These are phyloP conservation scores for Phytophthora chlamydospora DNA, from an alignment of 352 stramenopile species.

Conservation along the genomic window DNA sequence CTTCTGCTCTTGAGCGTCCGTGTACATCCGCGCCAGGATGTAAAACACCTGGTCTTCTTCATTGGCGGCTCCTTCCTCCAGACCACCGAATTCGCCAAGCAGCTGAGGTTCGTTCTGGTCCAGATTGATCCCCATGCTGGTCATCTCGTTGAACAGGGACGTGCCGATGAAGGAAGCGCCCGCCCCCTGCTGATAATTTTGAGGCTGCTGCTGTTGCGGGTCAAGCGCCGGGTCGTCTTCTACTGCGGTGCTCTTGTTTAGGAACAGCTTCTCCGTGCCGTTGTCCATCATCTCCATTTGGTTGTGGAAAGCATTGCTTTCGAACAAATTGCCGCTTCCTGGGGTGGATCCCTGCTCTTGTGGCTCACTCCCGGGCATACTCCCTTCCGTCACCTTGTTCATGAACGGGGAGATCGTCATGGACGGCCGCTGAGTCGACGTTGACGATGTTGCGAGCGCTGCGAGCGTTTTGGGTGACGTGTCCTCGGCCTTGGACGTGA, in stretches of 20 bases:
- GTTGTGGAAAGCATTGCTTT: constrained; percentile 72
- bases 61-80: constrained; percentile 26
- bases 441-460: constrained; percentile 35
- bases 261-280: constrained; percentile 42
- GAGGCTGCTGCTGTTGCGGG: constrained; percentile 20
- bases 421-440: constrained; percentile 47
- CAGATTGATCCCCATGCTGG: constrained; percentile 75
- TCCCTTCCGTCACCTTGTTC: constrained; percentile 61
- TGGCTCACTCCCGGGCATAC: constrained; percentile 1
- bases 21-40: constrained; percentile 84
- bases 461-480: constrained; percentile 48
- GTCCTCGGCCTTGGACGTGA: constrained; percentile 40
- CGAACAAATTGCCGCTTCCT: constrained; percentile 63
- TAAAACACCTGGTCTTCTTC: constrained; percentile 85
- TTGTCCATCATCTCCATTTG: constrained; percentile 66
- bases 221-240: constrained; percentile 41
- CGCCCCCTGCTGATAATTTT: constrained; percentile 28
- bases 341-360: constrained; percentile 33
- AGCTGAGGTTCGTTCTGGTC: constrained; percentile 52
- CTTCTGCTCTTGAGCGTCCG: constrained; percentile 66
- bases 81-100: constrained; percentile 50
- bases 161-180: constrained; percentile 41
- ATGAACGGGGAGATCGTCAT: constrained; percentile 79
- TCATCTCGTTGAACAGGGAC: constrained; percentile 76
- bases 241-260: constrained; percentile 41